Base-by-base conservation (phyloP, 257 asterid species). In the Solanum sitiens region DNA sequence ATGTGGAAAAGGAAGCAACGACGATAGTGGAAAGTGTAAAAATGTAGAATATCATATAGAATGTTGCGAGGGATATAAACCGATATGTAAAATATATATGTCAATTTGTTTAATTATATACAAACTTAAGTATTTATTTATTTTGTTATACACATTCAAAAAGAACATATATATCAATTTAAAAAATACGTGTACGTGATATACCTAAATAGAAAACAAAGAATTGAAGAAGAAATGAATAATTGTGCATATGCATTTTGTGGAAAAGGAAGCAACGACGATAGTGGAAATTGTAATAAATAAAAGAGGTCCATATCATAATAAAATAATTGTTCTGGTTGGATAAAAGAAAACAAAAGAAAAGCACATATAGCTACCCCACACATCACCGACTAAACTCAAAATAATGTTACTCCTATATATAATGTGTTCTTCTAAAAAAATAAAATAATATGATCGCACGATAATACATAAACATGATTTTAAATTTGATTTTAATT, bases 221-320 rank as follows among this genome's bases (percentile, higher is more conserved):
- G 14, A 44, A 40, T 42, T 27, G 23, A 39, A 76, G 11, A 42
- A 15, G 14, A 44, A 40, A 76, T 27, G 23, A 39, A 76, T 20
- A 42, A 15, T 70, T 70, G 63, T 77, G 30, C 14, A 61, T 61
- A 61, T 9, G 30, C 70, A 61, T n/a, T 42, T 8, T 77, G 84
- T 77, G 84, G 63, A 44, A 77, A 77, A 77, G 84, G 84, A 42
- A 77, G 37, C 84, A 42, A 42, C 84, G 61, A 77, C 84, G 84
- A 77, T 77, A 76, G 37, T 42, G 20, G 61, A 42, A 40, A 76
- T 23, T n/a, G 32, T 42, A 77, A 61, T 42, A 77, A 61, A 61
- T 9, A 65, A 63, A 65, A 65, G 72, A 65, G 35, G 72, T 10
- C 20, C 35, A 65, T 25, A 25, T 65, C 15, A n/a, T 11, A 65